Evolutionary conservation across 2,329 filamentous ascomycete genomes (phyloP).

Genomic region (Zarea fungicola): DNA sequence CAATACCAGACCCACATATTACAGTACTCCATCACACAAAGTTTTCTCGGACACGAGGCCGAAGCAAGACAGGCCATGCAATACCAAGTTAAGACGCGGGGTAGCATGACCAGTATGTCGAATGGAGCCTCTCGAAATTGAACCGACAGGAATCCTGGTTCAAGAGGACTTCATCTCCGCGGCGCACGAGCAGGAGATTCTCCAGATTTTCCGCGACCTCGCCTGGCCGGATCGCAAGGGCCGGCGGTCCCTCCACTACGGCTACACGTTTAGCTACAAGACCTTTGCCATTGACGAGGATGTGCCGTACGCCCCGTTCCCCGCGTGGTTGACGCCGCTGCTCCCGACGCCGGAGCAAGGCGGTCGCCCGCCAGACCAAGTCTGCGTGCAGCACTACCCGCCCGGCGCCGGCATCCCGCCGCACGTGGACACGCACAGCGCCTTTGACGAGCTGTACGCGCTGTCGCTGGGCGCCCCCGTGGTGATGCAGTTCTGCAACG

Average conservation of each 20-base stretch:
- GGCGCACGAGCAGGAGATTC: constrained; percentile 35
- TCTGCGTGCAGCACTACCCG: constrained; percentile 56
- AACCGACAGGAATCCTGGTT: constrained; percentile 30
- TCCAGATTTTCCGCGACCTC: constrained; percentile 39
- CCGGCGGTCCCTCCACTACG: constrained; percentile 48
- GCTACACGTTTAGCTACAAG: constrained; percentile 54
- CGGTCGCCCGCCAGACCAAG: constrained; percentile 45
- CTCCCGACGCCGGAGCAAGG: constrained; percentile 36
- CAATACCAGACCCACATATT: too few species aligned
- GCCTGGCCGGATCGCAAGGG: constrained; percentile 42
- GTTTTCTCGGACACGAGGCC: too few species aligned
- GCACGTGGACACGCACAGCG: constrained; percentile 53
- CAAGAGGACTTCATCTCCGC: constrained; percentile 37
- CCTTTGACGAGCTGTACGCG: constrained; percentile 40
- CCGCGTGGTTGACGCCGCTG: constrained; percentile 44
- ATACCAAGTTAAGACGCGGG: too few species aligned
- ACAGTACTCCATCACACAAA: too few species aligned
- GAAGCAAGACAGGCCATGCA: too few species aligned
- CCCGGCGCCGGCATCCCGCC: constrained; percentile 56
- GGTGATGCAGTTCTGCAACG: constrained; percentile 39
- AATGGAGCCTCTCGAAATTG: constrained; percentile 7
- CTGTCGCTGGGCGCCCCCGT: constrained; percentile 38
- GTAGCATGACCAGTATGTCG: background rate
- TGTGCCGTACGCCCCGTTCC: constrained; percentile 45
- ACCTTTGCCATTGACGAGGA: constrained; percentile 49